phyloP scores from a whole-genome alignment of 2,329 filamentous ascomycete species.

The Trichoderma simmonsii region DNA sequence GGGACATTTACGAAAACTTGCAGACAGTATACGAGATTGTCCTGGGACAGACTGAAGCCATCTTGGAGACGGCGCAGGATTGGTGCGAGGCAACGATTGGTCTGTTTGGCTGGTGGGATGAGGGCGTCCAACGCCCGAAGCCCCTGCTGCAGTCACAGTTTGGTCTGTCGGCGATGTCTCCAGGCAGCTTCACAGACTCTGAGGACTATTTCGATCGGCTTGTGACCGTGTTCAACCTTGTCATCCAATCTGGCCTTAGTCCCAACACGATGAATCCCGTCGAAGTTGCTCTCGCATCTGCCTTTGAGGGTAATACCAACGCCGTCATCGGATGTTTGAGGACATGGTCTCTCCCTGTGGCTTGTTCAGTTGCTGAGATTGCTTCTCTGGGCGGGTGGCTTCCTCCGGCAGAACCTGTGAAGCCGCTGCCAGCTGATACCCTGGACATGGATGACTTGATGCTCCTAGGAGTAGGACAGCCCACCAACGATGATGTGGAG shows the following conservation, averaged over 20 bases:
- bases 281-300: constrained; percentile 77
- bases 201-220: constrained; percentile 74
- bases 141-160: constrained; percentile 40
- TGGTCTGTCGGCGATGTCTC: constrained; percentile 31
- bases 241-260: constrained; percentile 66
- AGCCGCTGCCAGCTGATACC: constrained; percentile 57
- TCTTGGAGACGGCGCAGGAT: constrained; percentile 75
- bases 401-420: constrained; percentile 40
- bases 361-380: constrained; percentile 76
- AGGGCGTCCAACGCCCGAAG: constrained; percentile 55
- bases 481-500: constrained; percentile 56
- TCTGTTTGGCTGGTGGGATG: constrained; percentile 89
- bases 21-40: constrained; percentile 77
- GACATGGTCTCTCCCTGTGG: constrained; percentile 76
- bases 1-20: constrained; percentile 84
- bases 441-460: constrained; percentile 83
- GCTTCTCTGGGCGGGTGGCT: constrained; percentile 84
- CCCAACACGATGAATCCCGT: constrained; percentile 73
- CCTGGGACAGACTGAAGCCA: constrained; percentile 70
- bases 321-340: constrained; percentile 71
- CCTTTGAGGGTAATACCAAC: constrained; percentile 79
- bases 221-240: constrained; percentile 66
- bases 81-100: constrained; percentile 89
- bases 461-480: constrained; percentile 66
- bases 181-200: constrained; percentile 47